Evolutionary conservation across 148 eudicot genomes (phyloP).

Genomic region (Rhododendron molle): DNA sequence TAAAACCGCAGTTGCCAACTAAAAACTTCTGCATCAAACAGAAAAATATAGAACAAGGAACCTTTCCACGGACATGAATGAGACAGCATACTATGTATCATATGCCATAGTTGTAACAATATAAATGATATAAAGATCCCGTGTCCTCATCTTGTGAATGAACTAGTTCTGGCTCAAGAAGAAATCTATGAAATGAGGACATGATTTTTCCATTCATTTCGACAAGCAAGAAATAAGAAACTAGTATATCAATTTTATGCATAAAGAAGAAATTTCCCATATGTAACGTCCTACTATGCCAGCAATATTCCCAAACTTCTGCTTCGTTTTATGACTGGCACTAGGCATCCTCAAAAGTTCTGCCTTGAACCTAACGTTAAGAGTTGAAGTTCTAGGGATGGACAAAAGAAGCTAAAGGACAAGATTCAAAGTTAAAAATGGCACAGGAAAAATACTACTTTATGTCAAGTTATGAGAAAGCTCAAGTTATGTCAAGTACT

Average conservation of each 20-base stretch:
- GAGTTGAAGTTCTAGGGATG: neutral
- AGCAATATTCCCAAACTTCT: neutral
- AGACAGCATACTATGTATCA: neutral
- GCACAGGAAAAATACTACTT: neutral
- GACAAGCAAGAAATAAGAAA: neutral
- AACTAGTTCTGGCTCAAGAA: neutral
- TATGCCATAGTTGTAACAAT: neutral
- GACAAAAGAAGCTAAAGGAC: neutral
- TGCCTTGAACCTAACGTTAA: neutral
- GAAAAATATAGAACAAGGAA: neutral
- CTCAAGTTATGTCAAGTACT: neutral
- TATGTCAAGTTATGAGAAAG: no score
- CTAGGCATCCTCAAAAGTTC: neutral
- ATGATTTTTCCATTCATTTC: neutral
- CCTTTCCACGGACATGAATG: neutral
- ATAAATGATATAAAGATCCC: neutral
- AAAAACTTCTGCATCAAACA: neutral
- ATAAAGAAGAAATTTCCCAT: neutral
- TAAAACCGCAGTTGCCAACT: neutral
- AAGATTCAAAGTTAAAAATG: neutral
- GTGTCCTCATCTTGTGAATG: neutral
- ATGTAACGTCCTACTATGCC: neutral
- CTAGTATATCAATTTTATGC: neutral
- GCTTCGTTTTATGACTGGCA: neutral
- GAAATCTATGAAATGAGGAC: neutral